A percentile compares a stretch with the other conserved stretches of the same genome.
Conservation (phyloP, 768 basidiomycete species). For the Russula compacta region DNA sequence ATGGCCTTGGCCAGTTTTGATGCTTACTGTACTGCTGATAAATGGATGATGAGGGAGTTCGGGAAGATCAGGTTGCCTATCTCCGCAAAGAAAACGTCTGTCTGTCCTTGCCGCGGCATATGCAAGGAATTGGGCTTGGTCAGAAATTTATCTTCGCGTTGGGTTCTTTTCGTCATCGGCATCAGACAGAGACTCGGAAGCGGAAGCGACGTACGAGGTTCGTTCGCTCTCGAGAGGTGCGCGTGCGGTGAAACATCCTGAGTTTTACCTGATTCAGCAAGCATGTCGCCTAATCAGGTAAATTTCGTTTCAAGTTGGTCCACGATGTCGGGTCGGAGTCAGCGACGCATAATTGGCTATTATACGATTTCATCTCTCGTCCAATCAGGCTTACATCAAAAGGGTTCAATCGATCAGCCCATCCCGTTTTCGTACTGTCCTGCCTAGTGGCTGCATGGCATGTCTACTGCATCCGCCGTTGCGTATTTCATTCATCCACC, state of each 20-base stretch:
- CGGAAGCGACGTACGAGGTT: no score
- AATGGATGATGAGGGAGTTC: no score
- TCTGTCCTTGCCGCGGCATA: no score
- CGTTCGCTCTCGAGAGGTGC: not conserved
- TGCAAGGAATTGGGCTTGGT: not conserved
- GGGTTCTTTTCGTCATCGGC: not conserved
- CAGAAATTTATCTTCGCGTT: not conserved
- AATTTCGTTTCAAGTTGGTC: not conserved
- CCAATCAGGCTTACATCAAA: not conserved
- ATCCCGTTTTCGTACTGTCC: not conserved
- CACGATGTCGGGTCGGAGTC: not conserved
- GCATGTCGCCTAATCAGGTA: not conserved
- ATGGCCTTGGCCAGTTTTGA: no score
- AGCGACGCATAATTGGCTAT: not conserved
- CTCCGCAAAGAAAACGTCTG: no score
- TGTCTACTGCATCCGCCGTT: not conserved
- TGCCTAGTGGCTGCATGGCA: no score
- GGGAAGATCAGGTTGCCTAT: no score
- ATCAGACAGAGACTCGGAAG: not conserved
- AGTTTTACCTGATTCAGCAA: not conserved
- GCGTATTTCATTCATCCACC: not conserved
- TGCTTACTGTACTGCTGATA: no score
- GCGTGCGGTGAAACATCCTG: not conserved
- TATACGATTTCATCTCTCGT: not conserved
- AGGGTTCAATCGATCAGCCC: conserved; percentile 1